Conservation (phyloP, 495 filamentous ascomycete genomes). For the Talaromyces borbonicus region DNA sequence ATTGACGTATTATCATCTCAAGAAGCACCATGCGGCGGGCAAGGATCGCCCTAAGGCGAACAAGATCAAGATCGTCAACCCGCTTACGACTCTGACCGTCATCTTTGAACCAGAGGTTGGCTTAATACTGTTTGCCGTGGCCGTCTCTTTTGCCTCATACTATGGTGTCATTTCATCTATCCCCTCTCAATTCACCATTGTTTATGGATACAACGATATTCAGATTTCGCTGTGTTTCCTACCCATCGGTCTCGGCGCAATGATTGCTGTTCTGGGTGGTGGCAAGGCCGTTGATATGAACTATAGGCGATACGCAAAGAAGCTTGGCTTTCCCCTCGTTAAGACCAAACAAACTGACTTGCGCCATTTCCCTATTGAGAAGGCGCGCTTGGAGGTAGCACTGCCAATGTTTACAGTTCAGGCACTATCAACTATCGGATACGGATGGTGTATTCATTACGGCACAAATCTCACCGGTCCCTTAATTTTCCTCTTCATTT, state of each 20-base stretch:
- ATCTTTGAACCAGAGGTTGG: slow-evolving; percentile 35
- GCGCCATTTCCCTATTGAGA: slow-evolving; percentile 26
- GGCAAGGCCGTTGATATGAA: slow-evolving; percentile 57
- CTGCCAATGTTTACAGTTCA: slow-evolving; percentile 22
- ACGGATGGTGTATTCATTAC: slow-evolving; percentile 46
- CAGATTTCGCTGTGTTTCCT: slow-evolving; percentile 25
- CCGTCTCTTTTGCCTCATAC: slow-evolving; percentile 23
- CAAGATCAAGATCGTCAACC: slow-evolving; percentile 16
- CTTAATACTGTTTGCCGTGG: slow-evolving; percentile 42
- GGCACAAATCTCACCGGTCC: slow-evolving; percentile 36
- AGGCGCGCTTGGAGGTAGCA: slow-evolving; percentile 20
- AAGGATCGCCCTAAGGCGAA: background rate
- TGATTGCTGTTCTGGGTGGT: slow-evolving; percentile 76
- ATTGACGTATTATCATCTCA: slow-evolving; percentile 18
- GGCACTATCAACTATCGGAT: slow-evolving; percentile 26
- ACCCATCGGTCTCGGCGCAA: slow-evolving; percentile 45
- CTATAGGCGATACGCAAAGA: slow-evolving; percentile 23
- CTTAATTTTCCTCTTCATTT: slow-evolving; percentile 45
- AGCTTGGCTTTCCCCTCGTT: slow-evolving; percentile 30
- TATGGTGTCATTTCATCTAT: slow-evolving; percentile 27
- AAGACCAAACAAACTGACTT: slow-evolving; percentile 30
- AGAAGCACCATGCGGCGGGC: slow-evolving; percentile 1
- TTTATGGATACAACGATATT: slow-evolving; percentile 24
- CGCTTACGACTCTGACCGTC: slow-evolving; percentile 29
- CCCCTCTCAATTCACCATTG: slow-evolving; percentile 16